Conservation (phyloP, 495 filamentous ascomycete genomes). For the Platismatia glauca region DNA sequence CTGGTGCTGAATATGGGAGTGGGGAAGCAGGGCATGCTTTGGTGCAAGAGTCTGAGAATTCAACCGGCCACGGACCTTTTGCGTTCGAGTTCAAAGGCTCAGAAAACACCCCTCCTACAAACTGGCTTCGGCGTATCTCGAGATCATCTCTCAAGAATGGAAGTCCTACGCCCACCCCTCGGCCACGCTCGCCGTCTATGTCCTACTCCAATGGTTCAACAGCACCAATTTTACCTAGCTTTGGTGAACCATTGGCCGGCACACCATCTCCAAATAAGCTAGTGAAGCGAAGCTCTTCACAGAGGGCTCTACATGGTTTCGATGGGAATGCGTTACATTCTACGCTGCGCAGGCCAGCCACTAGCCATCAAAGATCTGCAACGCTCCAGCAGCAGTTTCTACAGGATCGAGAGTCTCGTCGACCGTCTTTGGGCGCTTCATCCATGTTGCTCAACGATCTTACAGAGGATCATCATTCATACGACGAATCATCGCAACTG, state of each 20-base stretch:
- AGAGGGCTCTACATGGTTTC: conserved; percentile 37
- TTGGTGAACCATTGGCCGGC: conserved; percentile 36
- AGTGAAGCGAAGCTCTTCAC: conserved; percentile 71
- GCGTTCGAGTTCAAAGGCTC: conserved; percentile 33
- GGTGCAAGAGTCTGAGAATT: conserved; percentile 31
- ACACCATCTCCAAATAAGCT: conserved; percentile 67
- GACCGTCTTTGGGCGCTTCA: conserved; percentile 12
- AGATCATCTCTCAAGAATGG: conserved; percentile 59
- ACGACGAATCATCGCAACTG: conserved; percentile 15
- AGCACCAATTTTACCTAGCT: conserved; percentile 49
- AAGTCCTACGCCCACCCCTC: conserved; percentile 55
- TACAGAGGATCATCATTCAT: conserved; percentile 13
- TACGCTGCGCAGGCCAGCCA: conserved; percentile 66
- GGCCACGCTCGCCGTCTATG: conserved; percentile 59
- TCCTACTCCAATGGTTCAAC: conserved; percentile 63
- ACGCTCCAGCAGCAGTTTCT: conserved; percentile 39
- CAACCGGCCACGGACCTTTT: conserved; percentile 18
- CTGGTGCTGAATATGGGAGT: conserved; percentile 22
- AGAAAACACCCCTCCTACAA: conserved; percentile 50
- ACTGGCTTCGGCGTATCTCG: conserved; percentile 73
- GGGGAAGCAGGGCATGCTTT: conserved; percentile 33
- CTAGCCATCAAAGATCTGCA: conserved; percentile 76
- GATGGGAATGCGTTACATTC: conserved; percentile 31
- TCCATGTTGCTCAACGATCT: conserved; percentile 17
- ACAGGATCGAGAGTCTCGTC: conserved; percentile 12